These are phyloP conservation scores for Kodamaea hsintzibuensis DNA, from an alignment of 805 yeast species.

Conservation along the genomic window DNA sequence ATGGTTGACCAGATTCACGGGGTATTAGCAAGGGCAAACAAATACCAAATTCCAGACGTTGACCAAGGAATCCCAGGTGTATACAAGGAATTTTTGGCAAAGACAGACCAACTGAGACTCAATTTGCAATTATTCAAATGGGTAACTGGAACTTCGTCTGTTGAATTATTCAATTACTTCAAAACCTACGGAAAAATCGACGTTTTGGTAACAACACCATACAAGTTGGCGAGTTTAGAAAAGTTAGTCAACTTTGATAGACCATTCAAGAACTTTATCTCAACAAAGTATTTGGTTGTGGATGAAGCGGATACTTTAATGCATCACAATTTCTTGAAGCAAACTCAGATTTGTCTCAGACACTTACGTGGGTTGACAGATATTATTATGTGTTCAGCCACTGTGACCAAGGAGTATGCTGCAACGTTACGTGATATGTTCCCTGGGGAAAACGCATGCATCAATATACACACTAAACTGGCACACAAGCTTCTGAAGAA, in stretches of 20 bases:
- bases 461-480: conserved; percentile 72
- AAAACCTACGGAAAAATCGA: conserved; percentile 57
- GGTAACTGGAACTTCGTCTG: conserved; percentile 61
- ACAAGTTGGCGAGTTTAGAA: conserved; percentile 53
- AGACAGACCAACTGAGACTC: conserved; percentile 29
- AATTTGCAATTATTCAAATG: conserved; percentile 54
- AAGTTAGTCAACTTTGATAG: conserved; percentile 30
- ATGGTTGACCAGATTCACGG: conserved; percentile 75
- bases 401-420: conserved; percentile 79
- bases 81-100: conserved; percentile 23
- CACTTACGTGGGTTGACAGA: conserved; percentile 56
- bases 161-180: conserved; percentile 48
- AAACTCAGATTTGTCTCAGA: conserved; percentile 58
- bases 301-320: conserved; percentile 95
- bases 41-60: conserved; percentile 21
- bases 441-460: conserved; percentile 53
- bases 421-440: conserved; percentile 58
- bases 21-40: conserved; percentile 37
- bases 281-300: conserved; percentile 63
- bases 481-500: conserved; percentile 82
- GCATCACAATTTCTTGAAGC: conserved; percentile 74
- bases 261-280: conserved; percentile 40
- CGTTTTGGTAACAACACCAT: conserved; percentile 83
- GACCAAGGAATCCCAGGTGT: conserved; percentile 20
- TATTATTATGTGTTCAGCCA: conserved; percentile 82